Conservation (phyloP, 805 yeast species). For the Candida tammaniensis region DNA sequence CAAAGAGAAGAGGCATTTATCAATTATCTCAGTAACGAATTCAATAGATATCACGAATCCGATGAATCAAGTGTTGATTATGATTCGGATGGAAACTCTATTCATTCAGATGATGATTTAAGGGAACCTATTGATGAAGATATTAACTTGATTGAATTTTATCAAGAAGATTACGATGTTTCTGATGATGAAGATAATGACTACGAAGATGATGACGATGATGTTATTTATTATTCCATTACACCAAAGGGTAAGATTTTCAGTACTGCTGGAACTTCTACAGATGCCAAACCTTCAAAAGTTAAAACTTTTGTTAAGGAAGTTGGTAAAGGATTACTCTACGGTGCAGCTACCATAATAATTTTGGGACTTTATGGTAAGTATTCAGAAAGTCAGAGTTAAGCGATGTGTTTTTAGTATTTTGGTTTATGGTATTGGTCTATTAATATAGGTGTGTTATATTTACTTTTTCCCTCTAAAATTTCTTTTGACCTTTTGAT, state of each 20-base stretch:
- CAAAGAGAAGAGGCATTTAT: too few species aligned
- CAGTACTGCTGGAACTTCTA: slow-evolving; percentile 4
- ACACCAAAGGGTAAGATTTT: not conserved
- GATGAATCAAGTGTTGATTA: too few species aligned
- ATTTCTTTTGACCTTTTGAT: slow-evolving; percentile 5
- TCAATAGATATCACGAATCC: too few species aligned
- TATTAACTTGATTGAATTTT: slow-evolving; percentile 1
- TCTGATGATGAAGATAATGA: not conserved
- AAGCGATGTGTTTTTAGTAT: not conserved
- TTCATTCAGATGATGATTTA: not conserved
- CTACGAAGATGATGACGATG: not conserved
- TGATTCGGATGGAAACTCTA: too few species aligned
- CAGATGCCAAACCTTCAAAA: slow-evolving; percentile 3
- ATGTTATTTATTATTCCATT: slow-evolving; percentile 7
- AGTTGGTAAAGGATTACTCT: slow-evolving; percentile 28
- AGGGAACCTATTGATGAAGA: not conserved
- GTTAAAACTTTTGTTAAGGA: slow-evolving; percentile 23
- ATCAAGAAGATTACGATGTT: not conserved
- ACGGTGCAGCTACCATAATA: slow-evolving; percentile 28
- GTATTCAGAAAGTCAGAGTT: slow-evolving; percentile 5
- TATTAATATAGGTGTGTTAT: not conserved
- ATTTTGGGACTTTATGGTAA: slow-evolving; percentile 38
- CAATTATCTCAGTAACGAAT: too few species aligned
- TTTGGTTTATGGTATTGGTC: slow-evolving; percentile 4
- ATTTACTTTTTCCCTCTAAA: slow-evolving; percentile 2